phyloP scores from a whole-genome alignment of 768 basidiomycete genomes.

The Brasilioporus rufonigricans region DNA sequence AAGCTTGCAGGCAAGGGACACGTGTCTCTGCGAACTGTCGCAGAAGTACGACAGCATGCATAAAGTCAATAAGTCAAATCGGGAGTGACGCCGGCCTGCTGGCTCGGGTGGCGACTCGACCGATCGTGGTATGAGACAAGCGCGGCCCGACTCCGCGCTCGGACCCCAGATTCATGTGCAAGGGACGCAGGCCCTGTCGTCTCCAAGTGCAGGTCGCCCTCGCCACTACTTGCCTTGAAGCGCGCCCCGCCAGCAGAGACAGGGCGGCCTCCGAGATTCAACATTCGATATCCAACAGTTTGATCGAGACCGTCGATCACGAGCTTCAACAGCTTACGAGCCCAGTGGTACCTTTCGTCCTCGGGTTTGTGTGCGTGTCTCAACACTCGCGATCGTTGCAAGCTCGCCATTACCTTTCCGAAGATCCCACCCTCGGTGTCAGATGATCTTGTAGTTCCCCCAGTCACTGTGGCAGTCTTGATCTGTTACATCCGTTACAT shows the following conservation, averaged over 20 bases:
- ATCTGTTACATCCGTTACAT: too few relatives aligned
- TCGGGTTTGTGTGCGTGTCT: too few relatives aligned
- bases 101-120: too few relatives aligned
- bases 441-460: too few relatives aligned
- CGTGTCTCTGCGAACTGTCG: background rate
- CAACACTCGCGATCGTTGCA: too few relatives aligned
- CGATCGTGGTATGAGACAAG: too few relatives aligned
- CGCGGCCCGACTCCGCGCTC: too few relatives aligned
- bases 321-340: background rate
- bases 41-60: background rate
- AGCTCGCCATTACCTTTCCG: background rate
- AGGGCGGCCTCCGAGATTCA: background rate
- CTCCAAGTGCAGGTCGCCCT: background rate
- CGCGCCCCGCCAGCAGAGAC: too few relatives aligned
- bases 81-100: background rate
- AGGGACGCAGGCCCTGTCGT: too few relatives aligned
- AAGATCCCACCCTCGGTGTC: background rate
- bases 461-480: too few relatives aligned
- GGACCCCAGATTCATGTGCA: too few relatives aligned
- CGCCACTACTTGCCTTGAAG: too few relatives aligned
- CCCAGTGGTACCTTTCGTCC: background rate
- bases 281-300: background rate
- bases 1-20: background rate
- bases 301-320: slow-evolving; percentile 7
- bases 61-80: background rate